Evolutionary conservation across 371 early-diverging fungal species (phyloP).

Genomic region (Scutellospora calospora): DNA sequence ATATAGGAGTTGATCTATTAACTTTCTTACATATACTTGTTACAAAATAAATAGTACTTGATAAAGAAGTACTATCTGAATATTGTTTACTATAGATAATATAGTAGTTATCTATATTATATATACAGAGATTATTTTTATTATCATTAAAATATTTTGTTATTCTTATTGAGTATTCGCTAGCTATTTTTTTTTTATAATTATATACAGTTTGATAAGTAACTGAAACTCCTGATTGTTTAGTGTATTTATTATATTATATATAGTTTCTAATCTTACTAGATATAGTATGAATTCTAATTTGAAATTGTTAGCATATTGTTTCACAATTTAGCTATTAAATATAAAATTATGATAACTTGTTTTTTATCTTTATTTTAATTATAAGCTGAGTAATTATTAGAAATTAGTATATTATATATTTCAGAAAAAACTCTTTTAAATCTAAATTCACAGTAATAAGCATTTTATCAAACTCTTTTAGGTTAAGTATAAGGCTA

Average conservation of each 20-base stretch:
- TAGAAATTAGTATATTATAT: too few species aligned
- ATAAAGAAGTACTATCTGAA: background rate
- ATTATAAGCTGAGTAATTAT: too few species aligned
- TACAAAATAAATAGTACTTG: background rate
- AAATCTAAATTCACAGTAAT: too few species aligned
- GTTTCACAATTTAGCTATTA: too few species aligned
- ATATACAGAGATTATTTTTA: background rate
- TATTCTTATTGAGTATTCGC: background rate
- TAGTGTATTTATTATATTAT: background rate
- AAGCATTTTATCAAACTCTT: too few species aligned
- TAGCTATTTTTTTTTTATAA: slow-evolving; percentile 1
- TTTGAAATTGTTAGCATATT: too few species aligned
- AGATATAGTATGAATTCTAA: too few species aligned
- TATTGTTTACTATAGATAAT: background rate
- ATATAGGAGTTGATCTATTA: background rate
- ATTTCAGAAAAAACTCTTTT: too few species aligned
- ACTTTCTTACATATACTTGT: background rate
- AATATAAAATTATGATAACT: too few species aligned
- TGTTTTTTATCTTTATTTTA: too few species aligned
- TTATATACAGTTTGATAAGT: slow-evolving; percentile 13
- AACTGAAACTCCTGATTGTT: background rate
- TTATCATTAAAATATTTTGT: slow-evolving; percentile 11
- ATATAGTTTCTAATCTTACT: background rate
- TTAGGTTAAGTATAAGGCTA: too few species aligned
- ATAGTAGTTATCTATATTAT: background rate